Conservation (phyloP, 768 basidiomycete genomes). For the Amanita rubescens region DNA sequence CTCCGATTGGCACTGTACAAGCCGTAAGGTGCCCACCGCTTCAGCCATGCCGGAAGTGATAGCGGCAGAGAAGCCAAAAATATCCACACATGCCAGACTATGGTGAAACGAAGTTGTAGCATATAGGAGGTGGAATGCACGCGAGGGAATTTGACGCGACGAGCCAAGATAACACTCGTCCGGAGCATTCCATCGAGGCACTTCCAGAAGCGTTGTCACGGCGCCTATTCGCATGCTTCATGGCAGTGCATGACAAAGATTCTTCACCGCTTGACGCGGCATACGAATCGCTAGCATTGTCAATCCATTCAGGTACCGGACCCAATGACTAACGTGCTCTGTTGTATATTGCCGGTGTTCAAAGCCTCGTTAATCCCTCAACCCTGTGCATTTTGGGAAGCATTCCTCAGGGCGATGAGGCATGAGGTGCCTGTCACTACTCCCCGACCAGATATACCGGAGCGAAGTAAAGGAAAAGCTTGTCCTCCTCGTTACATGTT, state of each 20-base stretch:
- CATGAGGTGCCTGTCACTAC: neutral
- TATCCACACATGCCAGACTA: slow-evolving; percentile 4
- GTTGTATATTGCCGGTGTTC: neutral
- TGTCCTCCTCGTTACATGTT: slow-evolving; percentile 8
- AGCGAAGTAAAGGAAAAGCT: slow-evolving; percentile 7
- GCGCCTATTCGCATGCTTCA: neutral
- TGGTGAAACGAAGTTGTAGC: neutral
- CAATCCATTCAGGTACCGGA: neutral
- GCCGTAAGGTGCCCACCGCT: slow-evolving; percentile 3
- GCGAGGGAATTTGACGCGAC: slow-evolving; percentile 4
- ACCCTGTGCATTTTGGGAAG: neutral
- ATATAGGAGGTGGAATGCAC: slow-evolving; percentile 3
- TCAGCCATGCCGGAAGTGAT: slow-evolving; percentile 7
- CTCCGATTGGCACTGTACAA: slow-evolving; percentile 3
- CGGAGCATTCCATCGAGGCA: neutral
- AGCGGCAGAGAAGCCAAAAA: neutral
- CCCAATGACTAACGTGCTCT: neutral
- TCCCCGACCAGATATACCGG: neutral
- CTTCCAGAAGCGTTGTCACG: neutral
- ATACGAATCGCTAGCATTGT: neutral
- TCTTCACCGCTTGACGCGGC: neutral
- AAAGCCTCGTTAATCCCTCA: neutral
- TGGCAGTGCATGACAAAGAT: neutral
- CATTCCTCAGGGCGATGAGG: neutral
- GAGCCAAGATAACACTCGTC: neutral